Evolutionary conservation across 371 early-diverging fungal genomes (phyloP).

Genomic region (Thermomucor indicae-seudaticae): DNA sequence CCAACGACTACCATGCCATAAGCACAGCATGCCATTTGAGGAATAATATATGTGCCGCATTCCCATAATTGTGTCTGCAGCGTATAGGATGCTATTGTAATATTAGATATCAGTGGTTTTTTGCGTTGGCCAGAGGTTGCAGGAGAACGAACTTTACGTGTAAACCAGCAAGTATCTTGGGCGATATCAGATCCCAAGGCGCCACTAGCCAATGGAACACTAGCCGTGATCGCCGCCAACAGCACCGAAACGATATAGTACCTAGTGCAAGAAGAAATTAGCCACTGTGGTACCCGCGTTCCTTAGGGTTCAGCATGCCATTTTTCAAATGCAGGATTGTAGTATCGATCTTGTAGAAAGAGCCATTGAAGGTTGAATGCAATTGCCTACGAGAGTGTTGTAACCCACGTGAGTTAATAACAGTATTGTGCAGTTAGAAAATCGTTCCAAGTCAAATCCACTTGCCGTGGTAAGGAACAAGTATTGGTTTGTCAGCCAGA

Average conservation of each 20-base stretch:
- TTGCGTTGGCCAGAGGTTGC: too few relatives aligned
- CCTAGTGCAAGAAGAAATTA: constrained; percentile 1
- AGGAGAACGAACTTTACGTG: constrained; percentile 7
- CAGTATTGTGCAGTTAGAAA: too few relatives aligned
- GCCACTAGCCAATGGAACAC: constrained; percentile 8
- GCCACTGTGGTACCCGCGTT: too few relatives aligned
- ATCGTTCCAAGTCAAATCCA: too few relatives aligned
- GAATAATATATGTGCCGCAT: constrained; percentile 13
- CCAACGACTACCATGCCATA: constrained; percentile 14
- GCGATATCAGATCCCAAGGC: constrained; percentile 13
- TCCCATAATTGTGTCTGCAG: constrained; percentile 13
- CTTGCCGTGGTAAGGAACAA: constrained; percentile 19
- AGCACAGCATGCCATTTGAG: constrained; percentile 9
- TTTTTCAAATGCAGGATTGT: constrained; percentile 20
- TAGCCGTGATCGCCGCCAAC: constrained; percentile 7
- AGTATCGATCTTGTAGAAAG: constrained; percentile 14
- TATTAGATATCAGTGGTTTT: not conserved
- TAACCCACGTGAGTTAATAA: too few relatives aligned
- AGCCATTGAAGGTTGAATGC: constrained; percentile 25
- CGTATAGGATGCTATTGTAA: constrained; percentile 13
- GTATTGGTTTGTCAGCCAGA: constrained; percentile 19
- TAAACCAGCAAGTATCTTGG: constrained; percentile 20
- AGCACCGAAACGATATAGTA: constrained; percentile 17
- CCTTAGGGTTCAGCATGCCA: too few relatives aligned
- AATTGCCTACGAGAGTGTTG: too few relatives aligned